Base-by-base conservation (phyloP, 164 flowering plant genomes). In the Kingdonia uniflora region DNA sequence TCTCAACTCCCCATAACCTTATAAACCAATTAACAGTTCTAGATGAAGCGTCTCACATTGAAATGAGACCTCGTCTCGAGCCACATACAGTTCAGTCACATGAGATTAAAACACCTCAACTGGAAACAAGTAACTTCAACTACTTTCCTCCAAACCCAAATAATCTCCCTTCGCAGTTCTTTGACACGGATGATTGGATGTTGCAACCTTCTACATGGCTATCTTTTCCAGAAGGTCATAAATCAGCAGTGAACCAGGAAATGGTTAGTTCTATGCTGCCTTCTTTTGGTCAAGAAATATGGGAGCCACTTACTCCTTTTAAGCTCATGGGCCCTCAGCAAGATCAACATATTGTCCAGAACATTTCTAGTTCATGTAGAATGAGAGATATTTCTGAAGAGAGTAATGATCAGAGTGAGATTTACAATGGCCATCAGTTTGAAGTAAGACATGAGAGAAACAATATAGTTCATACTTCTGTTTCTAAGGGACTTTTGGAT, bases 331-430 rank as follows among this genome's bases (percentile, higher is more conserved):
- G 72, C 20, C 51, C 74, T 51, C 80, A 60, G 51, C 73, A 71
- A 57, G 77, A 71, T 41, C 61, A 71, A 1, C 49, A 55, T 37
- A 58, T 48, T 19, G 55, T 64, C n/a, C 70, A 66, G 17, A 33
- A 68, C 35, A 7, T 62, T 26, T 62, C 80, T 49, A 67, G 62
- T 61, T 62, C 79, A 39, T 70, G 42, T 59, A 72, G 76, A 19
- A 45, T 74, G 21, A 79, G 65, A 63, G 85, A 78, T 55, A 35
- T 79, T 19, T 67, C 88, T 15, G 84, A 74, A 51, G 84, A 75
- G 22, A 76, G 80, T 65, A 75, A 70, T 50, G 65, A 68, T 61
- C 86, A 74, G 29, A 78, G 84, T 63, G 89, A 84, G 42, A 68
- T 74, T 19, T 86, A 86, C 56, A 65, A 77, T 45, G 78, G 78